These are phyloP conservation scores for Sutorius eximius DNA, from an alignment of 1,284 basidiomycete genomes.

Conservation along the genomic window DNA sequence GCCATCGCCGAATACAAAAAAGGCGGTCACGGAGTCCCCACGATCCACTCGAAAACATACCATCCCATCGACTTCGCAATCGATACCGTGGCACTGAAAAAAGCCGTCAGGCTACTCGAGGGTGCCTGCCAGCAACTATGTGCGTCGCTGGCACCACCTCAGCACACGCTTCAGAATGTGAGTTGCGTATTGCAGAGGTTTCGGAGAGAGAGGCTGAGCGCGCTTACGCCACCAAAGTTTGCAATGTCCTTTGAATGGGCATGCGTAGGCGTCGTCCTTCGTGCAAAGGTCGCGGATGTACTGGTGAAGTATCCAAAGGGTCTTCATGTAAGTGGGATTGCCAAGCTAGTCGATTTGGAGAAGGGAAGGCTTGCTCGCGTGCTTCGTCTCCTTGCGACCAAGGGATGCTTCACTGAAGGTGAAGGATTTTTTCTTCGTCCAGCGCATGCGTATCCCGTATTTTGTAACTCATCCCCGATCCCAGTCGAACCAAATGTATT, in stretches of 20 bases:
- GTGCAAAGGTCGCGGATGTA: constrained; percentile 27
- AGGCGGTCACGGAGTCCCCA: constrained; percentile 20
- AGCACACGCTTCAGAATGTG: constrained; percentile 31
- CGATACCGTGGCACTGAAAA: constrained; percentile 26
- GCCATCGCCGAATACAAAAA: constrained; percentile 34
- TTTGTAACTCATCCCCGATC: not conserved
- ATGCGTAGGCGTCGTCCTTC: constrained; percentile 24
- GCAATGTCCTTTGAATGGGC: constrained; percentile 27
- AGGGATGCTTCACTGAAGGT: constrained; percentile 38
- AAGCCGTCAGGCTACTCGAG: constrained; percentile 31
- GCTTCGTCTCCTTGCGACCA: constrained; percentile 34
- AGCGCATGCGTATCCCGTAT: not conserved
- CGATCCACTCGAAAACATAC: constrained; percentile 20
- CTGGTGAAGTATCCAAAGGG: constrained; percentile 26
- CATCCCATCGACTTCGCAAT: constrained; percentile 28
- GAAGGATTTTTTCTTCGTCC: not conserved
- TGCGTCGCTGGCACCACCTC: constrained; percentile 31
- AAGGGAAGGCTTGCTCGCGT: constrained; percentile 31
- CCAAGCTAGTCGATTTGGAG: constrained; percentile 27
- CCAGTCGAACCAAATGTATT: constrained; percentile 26
- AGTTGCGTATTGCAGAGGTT: not conserved
- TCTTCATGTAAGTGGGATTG: constrained; percentile 26
- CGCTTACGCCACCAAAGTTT: constrained; percentile 6
- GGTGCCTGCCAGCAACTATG: constrained; percentile 31
- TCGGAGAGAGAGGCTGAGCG: not conserved